A percentile compares a stretch with the other conserved stretches of the same genome.
phyloP scores from a whole-genome alignment of 2,329 filamentous ascomycete genomes.

The Alternaria rosae region DNA sequence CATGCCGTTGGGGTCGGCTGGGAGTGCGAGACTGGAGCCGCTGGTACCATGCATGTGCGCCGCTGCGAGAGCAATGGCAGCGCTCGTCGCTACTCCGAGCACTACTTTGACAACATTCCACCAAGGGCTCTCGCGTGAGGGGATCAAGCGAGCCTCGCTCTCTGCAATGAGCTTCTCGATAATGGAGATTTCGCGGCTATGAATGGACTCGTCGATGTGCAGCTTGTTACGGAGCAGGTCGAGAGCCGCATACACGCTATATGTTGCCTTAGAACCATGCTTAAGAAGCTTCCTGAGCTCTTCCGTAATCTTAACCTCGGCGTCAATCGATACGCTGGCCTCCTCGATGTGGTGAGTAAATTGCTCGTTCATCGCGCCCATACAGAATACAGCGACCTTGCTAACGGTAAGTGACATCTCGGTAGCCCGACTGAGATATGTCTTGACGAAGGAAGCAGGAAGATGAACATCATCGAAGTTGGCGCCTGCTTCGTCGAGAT shows the following conservation, averaged over 20 bases:
- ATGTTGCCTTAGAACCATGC: slow-evolving; percentile 20
- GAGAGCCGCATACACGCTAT: slow-evolving; percentile 21
- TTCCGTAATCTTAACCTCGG: slow-evolving; percentile 12
- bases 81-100: background rate
- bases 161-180: slow-evolving; percentile 1
- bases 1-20: background rate
- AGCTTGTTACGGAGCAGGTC: slow-evolving; percentile 17
- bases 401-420: slow-evolving; percentile 17
- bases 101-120: background rate
- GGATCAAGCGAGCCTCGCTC: background rate
- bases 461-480: slow-evolving; percentile 5
- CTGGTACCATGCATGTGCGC: background rate
- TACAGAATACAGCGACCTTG: slow-evolving; percentile 13
- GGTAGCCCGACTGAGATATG: slow-evolving; percentile 12
- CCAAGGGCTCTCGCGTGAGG: background rate
- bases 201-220: background rate
- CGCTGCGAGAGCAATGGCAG: background rate
- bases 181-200: background rate
- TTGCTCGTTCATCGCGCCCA: slow-evolving; percentile 23
- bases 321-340: slow-evolving; percentile 9
- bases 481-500: slow-evolving; percentile 9
- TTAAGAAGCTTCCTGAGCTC: slow-evolving; percentile 26
- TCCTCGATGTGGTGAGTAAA: slow-evolving; percentile 17
- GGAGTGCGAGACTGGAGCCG: background rate
- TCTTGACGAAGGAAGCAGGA: background rate